Evolutionary conservation across 768 basidiomycete genomes (phyloP).

Genomic region (Tricholoma furcatifolium): DNA sequence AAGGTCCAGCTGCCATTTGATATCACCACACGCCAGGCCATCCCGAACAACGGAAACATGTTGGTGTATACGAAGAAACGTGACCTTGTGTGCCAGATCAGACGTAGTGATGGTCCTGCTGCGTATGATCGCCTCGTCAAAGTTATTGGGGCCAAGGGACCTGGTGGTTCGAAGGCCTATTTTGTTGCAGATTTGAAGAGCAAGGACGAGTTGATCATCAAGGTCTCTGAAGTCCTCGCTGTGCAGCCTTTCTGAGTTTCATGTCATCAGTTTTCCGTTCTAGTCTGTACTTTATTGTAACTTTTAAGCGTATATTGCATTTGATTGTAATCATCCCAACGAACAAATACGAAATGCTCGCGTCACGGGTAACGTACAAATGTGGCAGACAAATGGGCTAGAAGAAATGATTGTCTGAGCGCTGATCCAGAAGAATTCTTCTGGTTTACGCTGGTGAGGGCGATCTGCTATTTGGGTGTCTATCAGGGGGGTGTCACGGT

Average conservation of each 20-base stretch:
- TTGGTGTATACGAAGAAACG: slow-evolving; percentile 54
- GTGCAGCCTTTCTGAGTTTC: slow-evolving; percentile 63
- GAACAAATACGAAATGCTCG: no score
- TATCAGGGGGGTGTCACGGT: no score
- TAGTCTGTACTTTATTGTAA: no score
- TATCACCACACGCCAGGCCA: not conserved
- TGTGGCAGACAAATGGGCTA: no score
- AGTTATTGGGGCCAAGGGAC: slow-evolving; percentile 34
- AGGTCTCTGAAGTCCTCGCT: slow-evolving; percentile 49
- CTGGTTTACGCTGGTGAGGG: no score
- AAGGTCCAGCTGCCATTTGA: slow-evolving; percentile 51
- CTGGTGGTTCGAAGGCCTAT: slow-evolving; percentile 43
- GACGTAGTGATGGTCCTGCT: slow-evolving; percentile 25
- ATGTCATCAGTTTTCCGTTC: no score
- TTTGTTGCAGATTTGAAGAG: slow-evolving; percentile 51
- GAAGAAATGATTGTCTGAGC: no score
- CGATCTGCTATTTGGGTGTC: no score
- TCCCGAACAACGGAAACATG: slow-evolving; percentile 16
- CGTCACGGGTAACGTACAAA: no score
- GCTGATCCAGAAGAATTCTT: no score
- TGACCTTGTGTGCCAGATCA: slow-evolving; percentile 47
- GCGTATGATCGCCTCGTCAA: slow-evolving; percentile 41
- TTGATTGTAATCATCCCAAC: no score
- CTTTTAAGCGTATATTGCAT: no score
- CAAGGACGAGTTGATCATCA: slow-evolving; percentile 47